Conservation (phyloP, 2,329 filamentous ascomycete genomes). For the Oidium heveae region DNA sequence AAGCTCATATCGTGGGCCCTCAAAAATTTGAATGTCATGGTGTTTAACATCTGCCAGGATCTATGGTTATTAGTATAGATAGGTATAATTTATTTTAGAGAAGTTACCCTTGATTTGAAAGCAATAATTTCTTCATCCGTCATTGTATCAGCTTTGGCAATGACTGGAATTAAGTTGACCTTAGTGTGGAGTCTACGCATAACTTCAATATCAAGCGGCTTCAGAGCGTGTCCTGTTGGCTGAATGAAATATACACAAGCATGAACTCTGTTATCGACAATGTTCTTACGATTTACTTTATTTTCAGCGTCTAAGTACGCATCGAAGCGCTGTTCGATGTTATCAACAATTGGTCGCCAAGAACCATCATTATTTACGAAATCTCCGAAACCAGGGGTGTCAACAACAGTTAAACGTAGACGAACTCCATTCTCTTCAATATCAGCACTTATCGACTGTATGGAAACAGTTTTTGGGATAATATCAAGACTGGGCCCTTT, state of each 20-base stretch:
- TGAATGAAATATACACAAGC: conserved; percentile 99
- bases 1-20: conserved; percentile 92
- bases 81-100: background rate
- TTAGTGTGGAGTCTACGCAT: conserved; percentile 99
- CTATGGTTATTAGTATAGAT: conserved; percentile 22
- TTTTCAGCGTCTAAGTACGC: conserved; percentile 98
- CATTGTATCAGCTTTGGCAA: conserved; percentile 93
- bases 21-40: conserved; percentile 96
- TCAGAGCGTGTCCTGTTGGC: conserved; percentile 91
- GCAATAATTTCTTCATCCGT: conserved; percentile 85
- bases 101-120: conserved; percentile 85
- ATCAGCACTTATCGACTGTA: conserved; percentile 83
- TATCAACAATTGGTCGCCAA: conserved; percentile 96
- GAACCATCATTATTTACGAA: conserved; percentile 99
- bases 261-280: conserved; percentile 96
- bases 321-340: conserved; percentile 97
- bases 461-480: conserved; percentile 91
- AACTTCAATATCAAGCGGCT: conserved; percentile 96
- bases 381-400: conserved; percentile 93
- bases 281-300: conserved; percentile 99
- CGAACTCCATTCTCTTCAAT: conserved; percentile 98
- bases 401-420: conserved; percentile 84
- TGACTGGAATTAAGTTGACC: conserved; percentile 98
- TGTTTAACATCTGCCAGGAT: conserved; percentile 92
- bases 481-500: conserved; percentile 94